Percentiles rank a stretch among this genome's conserved stretches.
phyloP scores from a whole-genome alignment of 208 protist genomes.

The Leptomonas pyrrhocoris region DNA sequence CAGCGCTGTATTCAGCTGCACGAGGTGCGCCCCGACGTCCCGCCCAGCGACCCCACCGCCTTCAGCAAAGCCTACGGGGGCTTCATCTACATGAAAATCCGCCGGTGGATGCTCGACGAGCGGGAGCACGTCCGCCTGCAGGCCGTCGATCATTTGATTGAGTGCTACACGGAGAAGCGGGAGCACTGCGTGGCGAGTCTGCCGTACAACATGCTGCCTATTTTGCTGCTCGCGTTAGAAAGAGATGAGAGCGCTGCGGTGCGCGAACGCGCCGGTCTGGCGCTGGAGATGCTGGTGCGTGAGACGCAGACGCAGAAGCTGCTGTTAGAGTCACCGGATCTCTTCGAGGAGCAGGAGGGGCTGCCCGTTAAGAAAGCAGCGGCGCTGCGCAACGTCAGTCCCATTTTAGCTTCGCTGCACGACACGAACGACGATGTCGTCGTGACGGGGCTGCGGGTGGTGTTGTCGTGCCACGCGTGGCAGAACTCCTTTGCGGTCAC shows the following conservation, averaged over 20 bases:
- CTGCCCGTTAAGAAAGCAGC: neutral
- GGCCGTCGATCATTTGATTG: constrained; percentile 67
- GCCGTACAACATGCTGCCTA: constrained; percentile 49
- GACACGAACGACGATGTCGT: constrained; percentile 64
- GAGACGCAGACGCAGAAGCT: constrained; percentile 53
- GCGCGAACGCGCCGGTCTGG: constrained; percentile 61
- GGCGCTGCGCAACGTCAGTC: constrained; percentile 24
- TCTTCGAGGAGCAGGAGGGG: neutral
- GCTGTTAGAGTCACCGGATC: constrained; percentile 43
- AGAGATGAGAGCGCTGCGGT: constrained; percentile 66
- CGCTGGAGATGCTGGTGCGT: constrained; percentile 64
- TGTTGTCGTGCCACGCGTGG: constrained; percentile 60
- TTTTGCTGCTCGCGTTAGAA: constrained; percentile 60
- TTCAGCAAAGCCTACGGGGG: constrained; percentile 73
- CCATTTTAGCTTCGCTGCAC: constrained; percentile 44
- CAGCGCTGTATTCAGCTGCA: constrained; percentile 79
- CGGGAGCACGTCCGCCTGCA: constrained; percentile 54
- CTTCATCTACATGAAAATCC: constrained; percentile 72
- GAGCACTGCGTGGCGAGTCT: constrained; percentile 70
- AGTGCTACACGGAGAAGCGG: constrained; percentile 71
- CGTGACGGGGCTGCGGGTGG: constrained; percentile 59
- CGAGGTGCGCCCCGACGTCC: constrained; percentile 65
- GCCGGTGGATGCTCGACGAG: constrained; percentile 70
- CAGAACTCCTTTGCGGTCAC: constrained; percentile 72
- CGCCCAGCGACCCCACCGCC: constrained; percentile 58